A percentile compares a stretch with the other conserved stretches of the same genome.
Evolutionary conservation across 768 basidiomycete species (phyloP).

Genomic region (Thelephora aurantiotincta): DNA sequence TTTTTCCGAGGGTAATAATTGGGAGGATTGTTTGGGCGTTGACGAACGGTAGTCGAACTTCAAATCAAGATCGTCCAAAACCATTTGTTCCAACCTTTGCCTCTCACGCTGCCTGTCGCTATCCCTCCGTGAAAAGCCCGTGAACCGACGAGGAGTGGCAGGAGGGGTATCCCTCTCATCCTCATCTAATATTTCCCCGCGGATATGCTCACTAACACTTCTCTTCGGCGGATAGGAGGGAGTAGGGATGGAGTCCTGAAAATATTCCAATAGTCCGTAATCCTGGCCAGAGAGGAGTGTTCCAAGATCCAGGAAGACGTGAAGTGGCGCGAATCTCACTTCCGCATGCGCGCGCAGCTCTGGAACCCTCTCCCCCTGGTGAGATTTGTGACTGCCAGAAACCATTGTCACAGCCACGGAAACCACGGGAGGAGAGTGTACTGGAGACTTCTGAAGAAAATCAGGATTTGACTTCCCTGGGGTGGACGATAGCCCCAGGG

Average conservation of each 20-base stretch:
- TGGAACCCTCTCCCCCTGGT: slow-evolving; percentile 4
- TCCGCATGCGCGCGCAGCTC: slow-evolving; percentile 18
- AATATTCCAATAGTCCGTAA: slow-evolving; percentile 28
- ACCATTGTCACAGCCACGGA: slow-evolving; percentile 6
- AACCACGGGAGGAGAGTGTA: slow-evolving; percentile 6
- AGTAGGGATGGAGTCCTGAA: slow-evolving; percentile 14
- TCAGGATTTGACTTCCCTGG: slow-evolving; percentile 3
- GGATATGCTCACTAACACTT: neutral
- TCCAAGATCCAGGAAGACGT: slow-evolving; percentile 61
- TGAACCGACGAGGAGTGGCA: slow-evolving; percentile 17
- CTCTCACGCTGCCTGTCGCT: slow-evolving; percentile 17
- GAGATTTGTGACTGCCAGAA: slow-evolving; percentile 1
- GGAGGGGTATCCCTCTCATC: slow-evolving; percentile 25
- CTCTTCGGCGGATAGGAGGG: neutral
- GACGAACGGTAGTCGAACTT: slow-evolving; percentile 28
- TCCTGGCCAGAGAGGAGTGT: slow-evolving; percentile 22
- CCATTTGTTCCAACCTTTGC: slow-evolving; percentile 34
- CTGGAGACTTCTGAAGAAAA: neutral
- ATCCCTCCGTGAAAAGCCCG: no score
- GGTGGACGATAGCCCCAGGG: slow-evolving; percentile 4
- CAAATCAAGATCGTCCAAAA: slow-evolving; percentile 46
- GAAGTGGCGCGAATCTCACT: slow-evolving; percentile 45
- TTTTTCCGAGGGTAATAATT: neutral
- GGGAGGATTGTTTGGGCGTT: neutral
- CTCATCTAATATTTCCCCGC: slow-evolving; percentile 9